phyloP scores from a whole-genome alignment of 257 asterid species.

The Solanum raphanifolium region DNA sequence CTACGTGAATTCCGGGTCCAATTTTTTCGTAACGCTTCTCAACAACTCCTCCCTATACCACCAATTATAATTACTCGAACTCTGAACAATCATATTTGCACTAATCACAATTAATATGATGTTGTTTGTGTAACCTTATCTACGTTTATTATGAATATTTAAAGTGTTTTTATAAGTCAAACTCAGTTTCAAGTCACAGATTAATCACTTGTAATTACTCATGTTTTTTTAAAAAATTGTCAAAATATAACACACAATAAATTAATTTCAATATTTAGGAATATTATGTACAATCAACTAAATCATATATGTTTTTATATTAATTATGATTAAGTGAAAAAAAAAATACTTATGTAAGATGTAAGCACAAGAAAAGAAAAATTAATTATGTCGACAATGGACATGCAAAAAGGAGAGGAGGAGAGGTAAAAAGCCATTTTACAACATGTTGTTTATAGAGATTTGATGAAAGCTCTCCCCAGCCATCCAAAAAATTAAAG shows the following conservation, averaged over 20 bases:
- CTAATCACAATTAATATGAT: background rate
- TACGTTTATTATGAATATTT: background rate
- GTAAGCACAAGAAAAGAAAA: no score
- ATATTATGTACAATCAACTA: no score
- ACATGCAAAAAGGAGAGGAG: background rate
- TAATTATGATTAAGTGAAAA: no score
- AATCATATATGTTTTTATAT: no score
- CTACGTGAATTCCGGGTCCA: background rate
- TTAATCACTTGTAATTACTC: no score
- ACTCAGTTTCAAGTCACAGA: background rate
- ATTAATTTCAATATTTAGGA: no score
- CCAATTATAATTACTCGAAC: background rate
- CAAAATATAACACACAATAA: no score
- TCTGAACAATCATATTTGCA: background rate
- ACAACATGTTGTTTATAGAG: background rate
- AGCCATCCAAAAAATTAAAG: conserved; percentile 1
- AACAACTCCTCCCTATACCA: background rate
- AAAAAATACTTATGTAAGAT: no score
- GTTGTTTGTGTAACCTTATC: background rate
- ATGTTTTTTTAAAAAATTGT: no score
- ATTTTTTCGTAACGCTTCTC: conserved; percentile 7
- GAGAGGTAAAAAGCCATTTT: background rate
- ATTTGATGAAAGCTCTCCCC: background rate
- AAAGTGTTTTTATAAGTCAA: background rate
- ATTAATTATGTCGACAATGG: background rate